Evolutionary conservation across 768 basidiomycete genomes (phyloP), one percentile per base, ranked within the genome.

Genomic region (Leccinum subgranulosum): DNA sequence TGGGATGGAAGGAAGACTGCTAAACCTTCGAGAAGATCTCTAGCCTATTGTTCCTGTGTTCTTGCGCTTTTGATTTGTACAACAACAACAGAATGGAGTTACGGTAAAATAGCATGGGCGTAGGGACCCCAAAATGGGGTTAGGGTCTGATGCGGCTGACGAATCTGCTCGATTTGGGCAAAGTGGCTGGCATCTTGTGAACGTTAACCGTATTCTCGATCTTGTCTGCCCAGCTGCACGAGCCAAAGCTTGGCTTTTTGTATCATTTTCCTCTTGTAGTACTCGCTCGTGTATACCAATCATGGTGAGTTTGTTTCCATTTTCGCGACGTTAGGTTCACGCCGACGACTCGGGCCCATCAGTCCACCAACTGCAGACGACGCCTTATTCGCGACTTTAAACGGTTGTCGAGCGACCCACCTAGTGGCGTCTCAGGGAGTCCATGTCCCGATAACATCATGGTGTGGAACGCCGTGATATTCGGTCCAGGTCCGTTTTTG

Each of bases 381-480:
- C 92, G 96, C 55, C 90, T 99, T 61, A 96, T 99, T 61, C 89
- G 97, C 57, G 97, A 99, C 76, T 98, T 99, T 77, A 98, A 97
- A 77, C 83, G 93, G 25, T 83, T 99, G 46, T 92, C 93, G 48
- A 87, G 87, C 23, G 97, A 98, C 69, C 95, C 96, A 4, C 97
- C 97, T 0, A 88, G 90, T 53, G 97, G 97, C 6, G 94, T 99
- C 64, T 95, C 93, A 4, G 97, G 96, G 14, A 95, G 93, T 67
- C 96, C 97, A 69, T 94, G 93, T 69, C 88, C 93, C 3, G 97
- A 98, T 71, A 98, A 98, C 72, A 97, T 99, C 74, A 97, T 98
- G 94, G 81, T 98, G 15, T 99, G 97, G 97, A 99, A 99, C 67
- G 97, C 97, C 2, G 97, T 99, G 56, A 99, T 99, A 61, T 98